Evolutionary conservation across 2,329 filamentous ascomycete species (phyloP).

Genomic region (Penicillium sp.): DNA sequence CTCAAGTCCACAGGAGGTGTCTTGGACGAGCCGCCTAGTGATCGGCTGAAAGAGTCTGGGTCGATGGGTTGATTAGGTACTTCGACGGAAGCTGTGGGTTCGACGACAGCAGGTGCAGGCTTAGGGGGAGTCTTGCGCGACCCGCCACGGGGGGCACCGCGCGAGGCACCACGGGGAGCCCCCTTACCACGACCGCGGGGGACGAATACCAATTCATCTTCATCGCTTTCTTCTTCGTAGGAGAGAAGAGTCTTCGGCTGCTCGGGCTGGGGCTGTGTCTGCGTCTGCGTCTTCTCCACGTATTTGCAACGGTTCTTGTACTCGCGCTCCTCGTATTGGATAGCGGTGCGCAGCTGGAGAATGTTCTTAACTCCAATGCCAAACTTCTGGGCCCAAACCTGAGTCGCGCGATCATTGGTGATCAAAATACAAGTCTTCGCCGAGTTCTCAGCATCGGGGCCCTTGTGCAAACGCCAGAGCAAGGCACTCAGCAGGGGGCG

Average conservation of each 20-base stretch:
- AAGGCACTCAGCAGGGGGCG: conserved; percentile 48
- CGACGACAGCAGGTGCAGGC: conserved; percentile 24
- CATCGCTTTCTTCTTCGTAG: conserved; percentile 51
- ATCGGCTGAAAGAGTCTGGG: conserved; percentile 50
- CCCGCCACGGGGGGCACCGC: conserved; percentile 26
- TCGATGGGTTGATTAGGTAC: conserved; percentile 51
- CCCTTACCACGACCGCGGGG: conserved; percentile 44
- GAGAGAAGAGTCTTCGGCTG: conserved; percentile 48
- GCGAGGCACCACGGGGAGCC: conserved; percentile 28
- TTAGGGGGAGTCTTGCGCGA: conserved; percentile 33
- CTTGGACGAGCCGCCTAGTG: conserved; percentile 34
- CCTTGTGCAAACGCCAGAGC: conserved; percentile 47
- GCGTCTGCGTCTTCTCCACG: conserved; percentile 44
- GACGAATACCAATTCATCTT: conserved; percentile 51
- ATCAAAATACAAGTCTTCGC: conserved; percentile 45
- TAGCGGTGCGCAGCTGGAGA: conserved; percentile 49
- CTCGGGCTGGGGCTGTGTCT: conserved; percentile 22
- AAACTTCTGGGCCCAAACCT: conserved; percentile 50
- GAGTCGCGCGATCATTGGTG: conserved; percentile 46
- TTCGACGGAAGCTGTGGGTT: conserved; percentile 37
- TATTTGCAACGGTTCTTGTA: conserved; percentile 49
- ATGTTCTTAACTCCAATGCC: conserved; percentile 51
- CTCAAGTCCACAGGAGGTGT: conserved; percentile 32
- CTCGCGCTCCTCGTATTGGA: conserved; percentile 49
- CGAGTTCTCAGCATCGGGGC: conserved; percentile 34